These are phyloP conservation scores for Nakazawaea holstii DNA, from an alignment of 805 yeast species.

Conservation along the genomic window DNA sequence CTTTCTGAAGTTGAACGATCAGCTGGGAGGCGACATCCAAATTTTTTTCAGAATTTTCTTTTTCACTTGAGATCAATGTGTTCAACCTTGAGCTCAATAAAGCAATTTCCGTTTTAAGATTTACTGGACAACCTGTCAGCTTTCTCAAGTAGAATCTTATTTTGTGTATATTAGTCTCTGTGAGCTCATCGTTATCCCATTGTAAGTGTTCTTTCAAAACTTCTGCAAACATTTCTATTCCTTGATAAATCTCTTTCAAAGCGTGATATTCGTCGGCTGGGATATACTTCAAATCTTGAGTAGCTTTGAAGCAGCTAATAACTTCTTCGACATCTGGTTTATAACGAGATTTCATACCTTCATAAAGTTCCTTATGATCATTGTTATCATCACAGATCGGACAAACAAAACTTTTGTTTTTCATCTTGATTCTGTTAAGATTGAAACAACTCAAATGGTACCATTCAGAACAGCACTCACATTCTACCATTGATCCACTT, in stretches of 20 bases:
- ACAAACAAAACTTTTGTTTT: conserved; percentile 40
- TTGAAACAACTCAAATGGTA: conserved; percentile 59
- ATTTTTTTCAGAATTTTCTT: too few relatives aligned
- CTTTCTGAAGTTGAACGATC: not conserved
- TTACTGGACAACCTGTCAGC: conserved; percentile 37
- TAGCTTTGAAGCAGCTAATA: not conserved
- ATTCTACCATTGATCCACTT: conserved; percentile 59
- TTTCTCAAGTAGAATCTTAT: conserved; percentile 42
- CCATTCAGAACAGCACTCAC: conserved; percentile 71
- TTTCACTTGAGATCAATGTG: not conserved
- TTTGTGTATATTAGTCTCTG: conserved; percentile 19
- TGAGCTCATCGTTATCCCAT: conserved; percentile 1
- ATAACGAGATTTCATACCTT: conserved; percentile 8
- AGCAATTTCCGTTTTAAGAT: conserved; percentile 28
- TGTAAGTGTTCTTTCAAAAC: not conserved
- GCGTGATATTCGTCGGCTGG: conserved; percentile 7
- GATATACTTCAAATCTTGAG: not conserved
- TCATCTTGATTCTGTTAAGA: conserved; percentile 18
- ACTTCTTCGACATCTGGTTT: not conserved
- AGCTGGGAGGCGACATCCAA: not conserved
- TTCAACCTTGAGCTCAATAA: conserved; percentile 13
- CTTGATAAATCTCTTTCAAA: not conserved
- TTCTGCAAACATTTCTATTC: not conserved
- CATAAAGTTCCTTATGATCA: conserved; percentile 13
- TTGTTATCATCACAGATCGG: conserved; percentile 43